Base-by-base conservation (phyloP, 495 filamentous ascomycete genomes). In the Aspergillus saccharolyticus region DNA sequence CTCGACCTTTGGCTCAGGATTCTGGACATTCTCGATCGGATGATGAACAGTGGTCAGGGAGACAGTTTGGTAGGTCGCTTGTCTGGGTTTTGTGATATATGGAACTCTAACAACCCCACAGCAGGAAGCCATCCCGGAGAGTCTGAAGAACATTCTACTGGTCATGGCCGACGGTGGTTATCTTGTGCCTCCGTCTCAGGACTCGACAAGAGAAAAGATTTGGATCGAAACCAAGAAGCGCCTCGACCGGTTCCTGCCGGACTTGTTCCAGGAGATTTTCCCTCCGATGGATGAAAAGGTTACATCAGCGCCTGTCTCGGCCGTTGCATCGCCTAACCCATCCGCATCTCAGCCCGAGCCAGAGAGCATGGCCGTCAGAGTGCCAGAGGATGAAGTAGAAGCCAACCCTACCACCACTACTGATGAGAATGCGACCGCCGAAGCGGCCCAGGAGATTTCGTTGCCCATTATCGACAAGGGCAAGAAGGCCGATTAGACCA, bases 111-210 rank as follows among this genome's bases (percentile, higher is more conserved):
- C 22, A 12, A 7, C 33, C 15, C 9, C 63, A 54, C 61, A 93
- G 87, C 90, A 96, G 72, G 93, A 97, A 77, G 92, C 94, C 25
- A 90, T 99, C 3, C 90, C 91, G 4, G 95, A 99, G 68, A 91
- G 88, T 62, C 74, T 99, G 58, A 99, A 97, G 73, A 99, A 99
- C 59, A 90, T 97, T 52, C 78, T 99, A 15, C 80, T 97, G 15
- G 93, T 99, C 62, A 97, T 99, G 94, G 84, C 90, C 2, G 91
- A 84, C 66, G 90, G 86, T 42, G 92, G 89, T 25, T 92, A 90
- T 62, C 82, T 99, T 7, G 85, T 89, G 0, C 87, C 90, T 6
- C 83, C 83, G 30, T 65, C 69, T 8, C 68, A 74, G 57, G 71
- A 77, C 47, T 54, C 72, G 9, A 73, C 66, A 67, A 80, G 75